Evolutionary conservation across 176 grass and related monocot genomes (phyloP).

Genomic region (Musa beccarii): DNA sequence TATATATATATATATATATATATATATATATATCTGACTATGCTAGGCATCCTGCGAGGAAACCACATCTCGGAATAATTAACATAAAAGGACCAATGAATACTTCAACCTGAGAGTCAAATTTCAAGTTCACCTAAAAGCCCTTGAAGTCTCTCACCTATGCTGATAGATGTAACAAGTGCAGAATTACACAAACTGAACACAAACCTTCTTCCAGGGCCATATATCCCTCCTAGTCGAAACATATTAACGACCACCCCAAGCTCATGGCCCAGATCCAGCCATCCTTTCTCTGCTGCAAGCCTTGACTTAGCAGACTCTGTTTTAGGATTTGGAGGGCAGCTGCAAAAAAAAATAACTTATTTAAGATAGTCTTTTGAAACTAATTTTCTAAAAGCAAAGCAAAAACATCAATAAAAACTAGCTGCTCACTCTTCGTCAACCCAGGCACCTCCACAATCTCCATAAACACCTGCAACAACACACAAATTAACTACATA

Average conservation of each 20-base stretch:
- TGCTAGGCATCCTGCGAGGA: background rate
- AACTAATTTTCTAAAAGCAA: conserved; percentile 2
- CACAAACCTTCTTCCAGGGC: conserved; percentile 78
- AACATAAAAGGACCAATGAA: background rate
- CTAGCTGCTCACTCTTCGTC: conserved; percentile 55
- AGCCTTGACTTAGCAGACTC: conserved; percentile 51
- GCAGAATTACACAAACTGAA: conserved; percentile 2
- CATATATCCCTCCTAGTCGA: conserved; percentile 86
- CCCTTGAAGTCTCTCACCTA: background rate
- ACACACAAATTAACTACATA: background rate
- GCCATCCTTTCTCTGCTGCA: conserved; percentile 67
- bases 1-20: background rate
- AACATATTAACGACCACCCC: conserved; percentile 56
- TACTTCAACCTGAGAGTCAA: background rate
- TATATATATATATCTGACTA: background rate
- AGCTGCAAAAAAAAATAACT: conserved; percentile 34
- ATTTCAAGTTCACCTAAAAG: background rate
- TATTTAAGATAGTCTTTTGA: background rate
- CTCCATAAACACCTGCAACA: conserved; percentile 82
- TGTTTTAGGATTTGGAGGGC: conserved; percentile 49
- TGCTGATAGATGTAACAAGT: background rate
- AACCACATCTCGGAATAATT: background rate
- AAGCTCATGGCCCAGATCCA: conserved; percentile 31
- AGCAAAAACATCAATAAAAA: background rate
- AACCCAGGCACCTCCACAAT: conserved; percentile 67